Evolutionary conservation across 176 grass and related monocot species (phyloP), one percentile per base, ranked within the genome.

Genomic region (Paspalum notatum): DNA sequence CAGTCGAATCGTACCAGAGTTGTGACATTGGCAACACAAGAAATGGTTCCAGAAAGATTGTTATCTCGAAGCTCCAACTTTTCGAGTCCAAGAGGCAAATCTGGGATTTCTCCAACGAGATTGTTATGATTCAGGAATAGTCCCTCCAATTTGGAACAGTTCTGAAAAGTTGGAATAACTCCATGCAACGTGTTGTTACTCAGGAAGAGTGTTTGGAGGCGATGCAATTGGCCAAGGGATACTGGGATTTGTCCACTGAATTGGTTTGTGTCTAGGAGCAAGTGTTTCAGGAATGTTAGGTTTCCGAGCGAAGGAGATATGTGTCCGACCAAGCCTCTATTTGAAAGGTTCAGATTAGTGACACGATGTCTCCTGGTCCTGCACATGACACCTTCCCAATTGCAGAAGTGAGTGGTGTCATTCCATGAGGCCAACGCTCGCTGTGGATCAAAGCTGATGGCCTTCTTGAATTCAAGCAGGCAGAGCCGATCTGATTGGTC

Each of bases 171-270:
- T 6, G 74, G 74, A 32, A 76, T 62, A 0, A 7, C 0, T 61
- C 74, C 74, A 20, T 47, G 74, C 1, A 76, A 5, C 7, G 12
- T 76, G 74, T 76, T 76, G 9, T 76, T 45, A 32, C 41, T 62
- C 13, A 76, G 10, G 18, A 1, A 9, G 12, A 63, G 42, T 10
- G 10, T 20, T 8, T 61, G 74, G 43, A 77, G 75, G 58, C 16
- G 58, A 27, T 7, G 43, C 9, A 77, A 18, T 5, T 70, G 47
- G 1, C 59, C 80, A 58, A 88, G 61, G 47, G 18, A 77, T 61
- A 26, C 13, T 1, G 80, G 85, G 59, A 88, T 82, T 4, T 48
- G 6, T 7, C 78, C 78, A 1, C 24, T 77, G 43, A 77, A 77
- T 11, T 2, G 9, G 40, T 76, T 87, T 3, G 72, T 44, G 0